These are phyloP conservation scores for Apiotrichum montevideense DNA, from an alignment of 1,284 basidiomycete species.

Conservation along the genomic window DNA sequence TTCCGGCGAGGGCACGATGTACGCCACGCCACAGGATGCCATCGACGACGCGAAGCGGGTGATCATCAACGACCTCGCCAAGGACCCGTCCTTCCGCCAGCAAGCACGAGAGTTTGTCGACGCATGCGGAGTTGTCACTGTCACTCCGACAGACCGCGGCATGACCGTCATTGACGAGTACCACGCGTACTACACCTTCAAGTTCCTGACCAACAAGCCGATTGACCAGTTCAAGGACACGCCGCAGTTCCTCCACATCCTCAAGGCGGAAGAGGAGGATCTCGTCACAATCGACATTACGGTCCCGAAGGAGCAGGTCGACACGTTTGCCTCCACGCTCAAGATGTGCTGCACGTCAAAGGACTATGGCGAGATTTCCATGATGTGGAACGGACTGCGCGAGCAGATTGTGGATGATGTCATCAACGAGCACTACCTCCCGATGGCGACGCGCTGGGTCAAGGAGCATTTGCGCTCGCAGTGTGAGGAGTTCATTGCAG, in stretches of 20 bases:
- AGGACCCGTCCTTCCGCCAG: slow-evolving; percentile 81
- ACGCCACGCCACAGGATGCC: slow-evolving; percentile 27
- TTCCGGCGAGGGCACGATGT: slow-evolving; percentile 29
- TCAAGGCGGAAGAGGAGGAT: slow-evolving; percentile 82
- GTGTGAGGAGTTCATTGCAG: slow-evolving; percentile 75
- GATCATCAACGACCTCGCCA: slow-evolving; percentile 82
- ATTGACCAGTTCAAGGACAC: slow-evolving; percentile 63
- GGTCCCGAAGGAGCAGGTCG: slow-evolving; percentile 59
- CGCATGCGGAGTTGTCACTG: slow-evolving; percentile 68
- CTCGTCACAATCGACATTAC: slow-evolving; percentile 72
- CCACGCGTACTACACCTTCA: slow-evolving; percentile 91
- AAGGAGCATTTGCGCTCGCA: slow-evolving; percentile 85
- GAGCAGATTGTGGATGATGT: slow-evolving; percentile 70
- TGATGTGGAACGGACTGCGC: slow-evolving; percentile 89
- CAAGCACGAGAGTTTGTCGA: slow-evolving; percentile 74
- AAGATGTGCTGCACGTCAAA: slow-evolving; percentile 77
- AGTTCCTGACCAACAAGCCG: slow-evolving; percentile 82
- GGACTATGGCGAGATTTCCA: slow-evolving; percentile 73
- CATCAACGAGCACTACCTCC: slow-evolving; percentile 66
- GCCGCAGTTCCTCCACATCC: slow-evolving; percentile 83
- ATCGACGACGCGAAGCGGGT: slow-evolving; percentile 62
- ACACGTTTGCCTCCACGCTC: slow-evolving; percentile 62
- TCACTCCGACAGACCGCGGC: slow-evolving; percentile 88
- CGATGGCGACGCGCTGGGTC: slow-evolving; percentile 76
- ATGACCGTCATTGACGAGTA: slow-evolving; percentile 81